These are phyloP conservation scores for Ophiosphaerella korrae DNA, from an alignment of 2,329 filamentous ascomycete species.

Conservation along the genomic window DNA sequence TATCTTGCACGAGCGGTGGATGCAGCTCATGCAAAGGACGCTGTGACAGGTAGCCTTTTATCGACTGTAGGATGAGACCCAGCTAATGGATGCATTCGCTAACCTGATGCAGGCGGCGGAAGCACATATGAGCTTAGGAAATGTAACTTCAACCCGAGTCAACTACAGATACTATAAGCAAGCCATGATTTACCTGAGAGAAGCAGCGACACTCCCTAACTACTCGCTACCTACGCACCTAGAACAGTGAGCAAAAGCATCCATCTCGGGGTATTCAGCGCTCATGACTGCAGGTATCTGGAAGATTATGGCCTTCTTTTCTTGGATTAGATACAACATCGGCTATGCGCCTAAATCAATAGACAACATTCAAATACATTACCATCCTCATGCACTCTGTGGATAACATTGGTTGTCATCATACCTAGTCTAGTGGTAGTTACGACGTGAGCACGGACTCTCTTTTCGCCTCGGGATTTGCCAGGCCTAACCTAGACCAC, in stretches of 20 bases:
- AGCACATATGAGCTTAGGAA: conserved; percentile 59
- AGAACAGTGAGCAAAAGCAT: conserved; percentile 48
- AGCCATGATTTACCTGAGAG: conserved; percentile 54
- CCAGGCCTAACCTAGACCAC: not conserved
- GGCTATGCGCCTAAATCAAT: too few species aligned
- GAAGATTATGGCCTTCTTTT: conserved; percentile 50
- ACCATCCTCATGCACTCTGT: too few species aligned
- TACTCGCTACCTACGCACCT: conserved; percentile 53
- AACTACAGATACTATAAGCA: conserved; percentile 54
- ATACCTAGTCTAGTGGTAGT: too few species aligned
- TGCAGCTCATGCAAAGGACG: conserved; percentile 47
- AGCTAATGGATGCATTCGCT: conserved; percentile 3
- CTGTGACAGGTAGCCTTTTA: conserved; percentile 51
- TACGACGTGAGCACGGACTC: not conserved
- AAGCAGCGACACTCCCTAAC: conserved; percentile 49
- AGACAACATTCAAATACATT: too few species aligned
- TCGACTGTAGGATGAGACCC: conserved; percentile 46
- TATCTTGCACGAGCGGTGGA: conserved; percentile 56
- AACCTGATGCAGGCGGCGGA: conserved; percentile 49
- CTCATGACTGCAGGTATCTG: conserved; percentile 45
- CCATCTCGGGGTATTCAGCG: not conserved
- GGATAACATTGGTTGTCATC: too few species aligned
- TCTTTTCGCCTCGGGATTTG: too few species aligned
- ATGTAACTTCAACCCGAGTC: conserved; percentile 52
- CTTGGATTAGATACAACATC: too few species aligned